These are phyloP conservation scores for Phytomonas francai DNA, from an alignment of 208 protist genomes.

Conservation along the genomic window DNA sequence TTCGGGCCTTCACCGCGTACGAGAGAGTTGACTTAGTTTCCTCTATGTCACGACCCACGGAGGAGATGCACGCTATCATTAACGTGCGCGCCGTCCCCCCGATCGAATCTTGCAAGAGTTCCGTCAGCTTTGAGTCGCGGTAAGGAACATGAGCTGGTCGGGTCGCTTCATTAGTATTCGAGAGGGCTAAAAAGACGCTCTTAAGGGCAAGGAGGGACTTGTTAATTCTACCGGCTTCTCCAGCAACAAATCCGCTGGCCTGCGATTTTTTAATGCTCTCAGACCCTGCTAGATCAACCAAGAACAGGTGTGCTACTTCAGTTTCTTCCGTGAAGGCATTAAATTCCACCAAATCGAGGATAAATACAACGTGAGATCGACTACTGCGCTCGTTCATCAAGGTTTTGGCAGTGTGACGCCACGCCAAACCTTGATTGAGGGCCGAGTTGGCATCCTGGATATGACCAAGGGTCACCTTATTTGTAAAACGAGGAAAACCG, in stretches of 20 bases:
- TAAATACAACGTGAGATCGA: slow-evolving; percentile 96
- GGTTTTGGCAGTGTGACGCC: slow-evolving; percentile 87
- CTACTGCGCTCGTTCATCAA: slow-evolving; percentile 95
- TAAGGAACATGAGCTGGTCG: slow-evolving; percentile 89
- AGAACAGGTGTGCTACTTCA: slow-evolving; percentile 91
- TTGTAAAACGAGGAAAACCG: slow-evolving; percentile 69
- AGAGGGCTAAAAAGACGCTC: slow-evolving; percentile 89
- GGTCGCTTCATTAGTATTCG: slow-evolving; percentile 74
- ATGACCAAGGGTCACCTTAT: slow-evolving; percentile 57
- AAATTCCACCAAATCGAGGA: slow-evolving; percentile 83
- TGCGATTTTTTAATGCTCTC: slow-evolving; percentile 92
- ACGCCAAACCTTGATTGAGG: slow-evolving; percentile 54
- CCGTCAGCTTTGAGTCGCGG: slow-evolving; percentile 92
- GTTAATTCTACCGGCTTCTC: slow-evolving; percentile 92
- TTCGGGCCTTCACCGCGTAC: slow-evolving; percentile 92
- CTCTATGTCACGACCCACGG: slow-evolving; percentile 91
- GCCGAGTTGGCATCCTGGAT: slow-evolving; percentile 71
- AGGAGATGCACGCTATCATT: slow-evolving; percentile 93
- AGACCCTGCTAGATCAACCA: slow-evolving; percentile 94
- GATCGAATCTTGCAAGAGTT: slow-evolving; percentile 92
- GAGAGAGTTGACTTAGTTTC: slow-evolving; percentile 95
- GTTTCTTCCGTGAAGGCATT: slow-evolving; percentile 83
- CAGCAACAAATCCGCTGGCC: slow-evolving; percentile 69
- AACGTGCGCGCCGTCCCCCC: slow-evolving; percentile 89
- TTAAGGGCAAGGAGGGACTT: slow-evolving; percentile 89